Evolutionary conservation across 75 land plant genomes (phyloP).

Genomic region (Adiantum capillusveneris): DNA sequence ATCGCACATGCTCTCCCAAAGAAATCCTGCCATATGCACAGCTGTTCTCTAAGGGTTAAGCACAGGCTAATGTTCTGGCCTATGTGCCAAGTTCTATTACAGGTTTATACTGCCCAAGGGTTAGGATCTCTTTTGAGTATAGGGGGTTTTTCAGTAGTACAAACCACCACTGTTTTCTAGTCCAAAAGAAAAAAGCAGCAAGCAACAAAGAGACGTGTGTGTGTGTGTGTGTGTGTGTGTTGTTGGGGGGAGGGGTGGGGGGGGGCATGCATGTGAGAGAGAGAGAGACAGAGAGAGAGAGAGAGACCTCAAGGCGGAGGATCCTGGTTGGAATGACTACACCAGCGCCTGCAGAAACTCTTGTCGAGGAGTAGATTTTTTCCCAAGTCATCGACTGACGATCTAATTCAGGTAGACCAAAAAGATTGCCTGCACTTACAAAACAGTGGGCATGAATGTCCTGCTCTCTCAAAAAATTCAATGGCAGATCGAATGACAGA

Average conservation of each 20-base stretch:
- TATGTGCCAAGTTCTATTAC: too few relatives aligned
- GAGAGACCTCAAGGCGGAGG: conserved; percentile 85
- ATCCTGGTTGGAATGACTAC: conserved; percentile 73
- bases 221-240: neutral
- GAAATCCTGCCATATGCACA: too few relatives aligned
- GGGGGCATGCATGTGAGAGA: neutral
- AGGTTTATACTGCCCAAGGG: too few relatives aligned
- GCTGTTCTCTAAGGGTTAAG: too few relatives aligned
- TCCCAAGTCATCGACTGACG: conserved; percentile 27
- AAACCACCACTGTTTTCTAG: too few relatives aligned
- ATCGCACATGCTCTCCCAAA: too few relatives aligned
- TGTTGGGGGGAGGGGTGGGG: neutral
- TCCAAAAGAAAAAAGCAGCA: too few relatives aligned
- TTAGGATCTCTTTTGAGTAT: too few relatives aligned
- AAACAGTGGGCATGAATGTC: conserved; percentile 89
- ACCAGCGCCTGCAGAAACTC: conserved; percentile 72
- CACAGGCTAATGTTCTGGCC: too few relatives aligned
- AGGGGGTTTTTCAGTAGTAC: too few relatives aligned
- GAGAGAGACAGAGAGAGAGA: neutral
- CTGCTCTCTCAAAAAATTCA: conserved; percentile 48
- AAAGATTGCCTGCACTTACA: conserved; percentile 72
- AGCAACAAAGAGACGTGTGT: too few relatives aligned
- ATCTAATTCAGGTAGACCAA: conserved; percentile 46
- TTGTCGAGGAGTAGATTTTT: conserved; percentile 45
- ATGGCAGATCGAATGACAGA: conserved; percentile 87